Conservation (phyloP, 768 basidiomycete genomes). For the Lentinula boryana region DNA sequence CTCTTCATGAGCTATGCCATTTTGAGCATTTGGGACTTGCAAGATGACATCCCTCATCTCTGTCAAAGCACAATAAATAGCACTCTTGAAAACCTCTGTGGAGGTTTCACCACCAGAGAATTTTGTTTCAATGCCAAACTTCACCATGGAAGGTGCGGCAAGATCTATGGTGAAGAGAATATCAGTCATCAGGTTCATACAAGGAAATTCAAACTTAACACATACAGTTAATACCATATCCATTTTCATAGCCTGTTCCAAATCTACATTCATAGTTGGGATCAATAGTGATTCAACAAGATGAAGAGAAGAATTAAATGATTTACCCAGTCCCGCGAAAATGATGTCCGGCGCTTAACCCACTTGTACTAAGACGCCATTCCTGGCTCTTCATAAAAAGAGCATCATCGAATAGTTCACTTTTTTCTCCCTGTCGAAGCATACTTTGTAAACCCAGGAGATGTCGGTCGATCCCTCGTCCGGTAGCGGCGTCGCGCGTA, state of each 20-base stretch:
- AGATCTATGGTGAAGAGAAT: constrained; percentile 50
- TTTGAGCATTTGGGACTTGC: background rate
- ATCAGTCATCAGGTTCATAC: background rate
- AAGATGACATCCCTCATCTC: constrained; percentile 63
- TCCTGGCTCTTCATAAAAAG: constrained; percentile 67
- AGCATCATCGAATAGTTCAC: constrained; percentile 70
- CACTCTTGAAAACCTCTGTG: constrained; percentile 59
- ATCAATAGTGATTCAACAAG: too few relatives aligned
- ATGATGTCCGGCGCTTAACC: constrained; percentile 75
- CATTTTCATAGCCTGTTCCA: constrained; percentile 75
- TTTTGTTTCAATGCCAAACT: constrained; percentile 94
- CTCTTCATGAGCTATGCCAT: background rate
- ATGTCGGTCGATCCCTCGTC: constrained; percentile 86
- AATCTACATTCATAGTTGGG: too few relatives aligned
- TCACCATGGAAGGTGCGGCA: constrained; percentile 69
- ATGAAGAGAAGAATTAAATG: too few relatives aligned
- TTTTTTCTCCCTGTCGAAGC: constrained; percentile 50
- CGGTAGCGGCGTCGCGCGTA: constrained; percentile 73
- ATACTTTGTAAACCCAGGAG: constrained; percentile 77
- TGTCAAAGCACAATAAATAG: constrained; percentile 53
- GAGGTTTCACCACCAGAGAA: constrained; percentile 62
- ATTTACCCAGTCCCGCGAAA: constrained; percentile 82
- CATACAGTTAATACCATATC: constrained; percentile 93
- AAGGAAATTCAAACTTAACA: too few relatives aligned
- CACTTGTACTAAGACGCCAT: constrained; percentile 91